These are phyloP conservation scores for Cercospora nicotianae DNA, from an alignment of 2,329 filamentous ascomycete species.

Conservation along the genomic window DNA sequence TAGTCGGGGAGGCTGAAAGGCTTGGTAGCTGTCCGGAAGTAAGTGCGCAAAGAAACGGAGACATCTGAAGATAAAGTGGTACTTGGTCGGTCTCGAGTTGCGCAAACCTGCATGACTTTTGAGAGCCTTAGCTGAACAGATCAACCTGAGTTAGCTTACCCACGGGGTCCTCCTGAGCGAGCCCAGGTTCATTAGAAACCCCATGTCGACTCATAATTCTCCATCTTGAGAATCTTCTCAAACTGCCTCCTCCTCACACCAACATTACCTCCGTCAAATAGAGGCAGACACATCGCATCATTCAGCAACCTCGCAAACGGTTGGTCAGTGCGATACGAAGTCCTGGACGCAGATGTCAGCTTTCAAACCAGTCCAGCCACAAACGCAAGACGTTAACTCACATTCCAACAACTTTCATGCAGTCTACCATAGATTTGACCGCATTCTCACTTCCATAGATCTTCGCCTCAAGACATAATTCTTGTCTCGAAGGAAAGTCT, in stretches of 20 bases:
- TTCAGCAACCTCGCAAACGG: constrained; percentile 50
- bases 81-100: background rate
- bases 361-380: background rate
- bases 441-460: constrained; percentile 54
- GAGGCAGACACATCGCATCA: constrained; percentile 50
- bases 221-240: constrained; percentile 47
- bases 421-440: constrained; percentile 51
- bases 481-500: constrained; percentile 44
- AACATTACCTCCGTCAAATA: constrained; percentile 58
- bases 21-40: background rate
- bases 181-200: constrained; percentile 5
- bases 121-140: background rate
- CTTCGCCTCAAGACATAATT: constrained; percentile 54
- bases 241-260: constrained; percentile 53
- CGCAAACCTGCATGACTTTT: background rate
- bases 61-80: background rate
- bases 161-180: background rate
- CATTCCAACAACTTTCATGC: constrained; percentile 56
- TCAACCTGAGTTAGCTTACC: background rate
- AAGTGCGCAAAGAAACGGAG: background rate
- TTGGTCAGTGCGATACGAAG: constrained; percentile 45
- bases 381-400: constrained; percentile 25
- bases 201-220: constrained; percentile 51
- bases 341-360: constrained; percentile 30
- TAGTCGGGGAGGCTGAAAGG: background rate